A percentile compares a stretch with the other conserved stretches of the same genome.
These are phyloP conservation scores for Yamadazyma ubonensis DNA, from an alignment of 805 yeast genomes.

Conservation along the genomic window DNA sequence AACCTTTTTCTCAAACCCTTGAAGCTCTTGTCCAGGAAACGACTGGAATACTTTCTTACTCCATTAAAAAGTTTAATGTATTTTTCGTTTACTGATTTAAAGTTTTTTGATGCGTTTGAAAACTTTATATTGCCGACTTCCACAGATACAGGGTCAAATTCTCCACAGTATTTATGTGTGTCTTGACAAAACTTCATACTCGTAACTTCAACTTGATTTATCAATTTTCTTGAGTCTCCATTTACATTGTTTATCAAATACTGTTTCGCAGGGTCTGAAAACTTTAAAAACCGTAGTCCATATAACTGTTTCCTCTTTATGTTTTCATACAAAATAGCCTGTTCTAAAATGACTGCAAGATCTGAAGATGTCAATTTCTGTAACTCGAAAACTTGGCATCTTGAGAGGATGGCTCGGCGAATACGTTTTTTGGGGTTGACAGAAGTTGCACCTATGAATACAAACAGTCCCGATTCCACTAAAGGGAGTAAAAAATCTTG, in stretches of 20 bases:
- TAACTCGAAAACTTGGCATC: constrained; percentile 79
- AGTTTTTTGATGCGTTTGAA: neutral
- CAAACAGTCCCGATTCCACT: constrained; percentile 79
- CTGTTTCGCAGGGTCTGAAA: constrained; percentile 15
- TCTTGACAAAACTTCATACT: constrained; percentile 17
- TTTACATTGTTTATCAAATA: constrained; percentile 18
- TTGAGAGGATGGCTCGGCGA: constrained; percentile 75
- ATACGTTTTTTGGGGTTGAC: constrained; percentile 85
- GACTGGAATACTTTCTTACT: neutral
- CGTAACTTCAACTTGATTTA: constrained; percentile 32
- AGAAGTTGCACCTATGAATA: constrained; percentile 93
- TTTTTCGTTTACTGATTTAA: neutral
- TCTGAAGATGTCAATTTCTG: constrained; percentile 52
- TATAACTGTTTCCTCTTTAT: constrained; percentile 19
- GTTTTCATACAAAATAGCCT: constrained; percentile 51
- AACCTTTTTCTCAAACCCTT: no score
- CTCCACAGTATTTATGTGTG: neutral
- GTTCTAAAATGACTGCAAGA: constrained; percentile 48
- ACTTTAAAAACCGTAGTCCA: constrained; percentile 16
- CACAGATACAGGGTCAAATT: constrained; percentile 1
- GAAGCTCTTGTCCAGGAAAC: neutral
- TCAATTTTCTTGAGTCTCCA: constrained; percentile 37
- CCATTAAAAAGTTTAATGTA: neutral
- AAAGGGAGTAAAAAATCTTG: constrained; percentile 85
- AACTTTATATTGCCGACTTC: neutral